Evolutionary conservation across 331 rosid species (phyloP).

Genomic region (Saraca asoca): DNA sequence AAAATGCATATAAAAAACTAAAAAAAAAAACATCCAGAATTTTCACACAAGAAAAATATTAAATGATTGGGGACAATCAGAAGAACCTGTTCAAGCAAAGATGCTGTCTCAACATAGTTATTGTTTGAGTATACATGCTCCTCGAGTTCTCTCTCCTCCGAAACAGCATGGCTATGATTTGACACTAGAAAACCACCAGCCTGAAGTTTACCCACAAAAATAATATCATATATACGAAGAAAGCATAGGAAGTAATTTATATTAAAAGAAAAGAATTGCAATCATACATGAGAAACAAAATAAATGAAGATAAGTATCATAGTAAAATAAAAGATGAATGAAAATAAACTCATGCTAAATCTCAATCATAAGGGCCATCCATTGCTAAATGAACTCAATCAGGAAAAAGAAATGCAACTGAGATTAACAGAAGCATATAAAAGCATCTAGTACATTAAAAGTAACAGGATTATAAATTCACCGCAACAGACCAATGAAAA

Average conservation of each 20-base stretch:
- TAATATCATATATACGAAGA: constrained; percentile 17
- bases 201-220: constrained; percentile 51
- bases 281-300: constrained; percentile 20
- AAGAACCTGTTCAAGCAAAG: constrained; percentile 84
- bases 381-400: constrained; percentile 22
- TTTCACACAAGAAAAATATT: not conserved
- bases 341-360: constrained; percentile 12
- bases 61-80: constrained; percentile 19
- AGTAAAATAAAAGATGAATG: constrained; percentile 4
- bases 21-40: not conserved
- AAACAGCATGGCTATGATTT: constrained; percentile 58
- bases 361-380: constrained; percentile 18
- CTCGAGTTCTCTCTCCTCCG: constrained; percentile 75
- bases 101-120: constrained; percentile 60
- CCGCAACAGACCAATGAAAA: constrained; percentile 18
- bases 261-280: constrained; percentile 20
- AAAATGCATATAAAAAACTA: constrained; percentile 32
- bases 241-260: constrained; percentile 20
- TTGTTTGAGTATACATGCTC: constrained; percentile 74
- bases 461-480: not conserved
- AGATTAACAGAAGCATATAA: not conserved
- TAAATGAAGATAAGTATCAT: constrained; percentile 15
- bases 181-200: constrained; percentile 83
- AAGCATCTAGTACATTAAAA: constrained; percentile 19
- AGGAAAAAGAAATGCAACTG: constrained; percentile 17